These are phyloP conservation scores for Colletotrichum melonis DNA, from an alignment of 2,329 filamentous ascomycete species.

Conservation along the genomic window DNA sequence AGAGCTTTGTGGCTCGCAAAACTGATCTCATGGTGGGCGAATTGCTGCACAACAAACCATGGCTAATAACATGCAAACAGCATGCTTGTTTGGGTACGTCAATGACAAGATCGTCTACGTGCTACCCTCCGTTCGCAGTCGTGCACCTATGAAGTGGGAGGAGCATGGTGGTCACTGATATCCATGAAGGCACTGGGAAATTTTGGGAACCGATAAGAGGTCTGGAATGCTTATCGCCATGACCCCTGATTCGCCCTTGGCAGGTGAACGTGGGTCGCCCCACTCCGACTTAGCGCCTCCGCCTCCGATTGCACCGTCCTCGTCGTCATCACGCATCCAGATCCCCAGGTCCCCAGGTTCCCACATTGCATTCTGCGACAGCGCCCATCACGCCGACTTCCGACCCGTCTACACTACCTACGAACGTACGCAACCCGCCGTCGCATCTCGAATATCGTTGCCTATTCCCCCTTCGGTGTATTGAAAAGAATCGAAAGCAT, in stretches of 20 bases:
- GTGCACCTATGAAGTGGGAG: neutral
- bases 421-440: slow-evolving; percentile 16
- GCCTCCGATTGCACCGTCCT: slow-evolving; percentile 24
- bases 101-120: neutral
- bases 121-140: slow-evolving; percentile 13
- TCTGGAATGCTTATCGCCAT: neutral
- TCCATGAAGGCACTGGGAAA: slow-evolving; percentile 16
- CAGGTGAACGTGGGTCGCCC: neutral
- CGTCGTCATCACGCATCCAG: slow-evolving; percentile 35
- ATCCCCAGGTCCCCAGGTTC: neutral
- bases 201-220: slow-evolving; percentile 34
- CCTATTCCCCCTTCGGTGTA: neutral
- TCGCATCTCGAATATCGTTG: slow-evolving; percentile 17
- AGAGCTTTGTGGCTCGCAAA: slow-evolving; percentile 18
- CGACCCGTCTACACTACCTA: neutral
- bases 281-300: slow-evolving; percentile 31
- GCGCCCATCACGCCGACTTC: slow-evolving; percentile 17
- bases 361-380: slow-evolving; percentile 23
- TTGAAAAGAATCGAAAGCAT: neutral
- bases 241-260: slow-evolving; percentile 3
- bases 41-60: slow-evolving; percentile 16
- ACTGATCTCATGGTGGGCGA: slow-evolving; percentile 33
- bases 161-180: neutral
- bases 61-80: slow-evolving; percentile 14
- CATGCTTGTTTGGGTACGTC: neutral